phyloP scores from a whole-genome alignment of 345 rosid genomes.

The Barbarea vulgaris region DNA sequence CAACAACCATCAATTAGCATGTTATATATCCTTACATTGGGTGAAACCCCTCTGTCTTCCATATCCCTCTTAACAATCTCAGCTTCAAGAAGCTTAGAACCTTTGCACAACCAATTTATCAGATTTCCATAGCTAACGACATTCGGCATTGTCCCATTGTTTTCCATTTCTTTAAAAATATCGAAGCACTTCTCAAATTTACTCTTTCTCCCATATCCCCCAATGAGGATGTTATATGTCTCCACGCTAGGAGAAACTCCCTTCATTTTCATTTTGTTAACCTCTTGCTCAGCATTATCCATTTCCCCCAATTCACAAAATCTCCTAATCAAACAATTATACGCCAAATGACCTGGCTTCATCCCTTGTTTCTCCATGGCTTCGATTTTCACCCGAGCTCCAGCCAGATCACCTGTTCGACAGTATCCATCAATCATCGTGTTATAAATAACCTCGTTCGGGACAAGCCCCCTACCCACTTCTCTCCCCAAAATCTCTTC shows the following conservation, averaged over 20 bases:
- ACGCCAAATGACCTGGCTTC: slow-evolving; percentile 61
- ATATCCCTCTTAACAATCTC: slow-evolving; percentile 66
- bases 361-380: slow-evolving; percentile 62
- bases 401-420: slow-evolving; percentile 51
- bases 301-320: slow-evolving; percentile 61
- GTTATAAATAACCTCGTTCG: slow-evolving; percentile 58
- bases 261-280: slow-evolving; percentile 60
- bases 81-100: slow-evolving; percentile 75
- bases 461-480: slow-evolving; percentile 52
- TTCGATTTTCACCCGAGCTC: slow-evolving; percentile 51
- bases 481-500: slow-evolving; percentile 59
- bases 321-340: slow-evolving; percentile 61
- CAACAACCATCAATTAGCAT: slow-evolving; percentile 70
- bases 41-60: slow-evolving; percentile 59
- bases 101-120: slow-evolving; percentile 69
- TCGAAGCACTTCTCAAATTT: slow-evolving; percentile 65
- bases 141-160: slow-evolving; percentile 58
- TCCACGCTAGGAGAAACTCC: slow-evolving; percentile 60
- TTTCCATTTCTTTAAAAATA: slow-evolving; percentile 81
- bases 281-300: slow-evolving; percentile 65
- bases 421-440: slow-evolving; percentile 69
- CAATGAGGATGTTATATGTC: slow-evolving; percentile 64
- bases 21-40: slow-evolving; percentile 69
- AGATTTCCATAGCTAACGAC: slow-evolving; percentile 73
- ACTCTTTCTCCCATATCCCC: slow-evolving; percentile 70